Percentiles rank a stretch among this genome's conserved stretches.
Evolutionary conservation across 192 early-diverging fungal genomes (phyloP).

Genomic region (Glomus cerebriforme): DNA sequence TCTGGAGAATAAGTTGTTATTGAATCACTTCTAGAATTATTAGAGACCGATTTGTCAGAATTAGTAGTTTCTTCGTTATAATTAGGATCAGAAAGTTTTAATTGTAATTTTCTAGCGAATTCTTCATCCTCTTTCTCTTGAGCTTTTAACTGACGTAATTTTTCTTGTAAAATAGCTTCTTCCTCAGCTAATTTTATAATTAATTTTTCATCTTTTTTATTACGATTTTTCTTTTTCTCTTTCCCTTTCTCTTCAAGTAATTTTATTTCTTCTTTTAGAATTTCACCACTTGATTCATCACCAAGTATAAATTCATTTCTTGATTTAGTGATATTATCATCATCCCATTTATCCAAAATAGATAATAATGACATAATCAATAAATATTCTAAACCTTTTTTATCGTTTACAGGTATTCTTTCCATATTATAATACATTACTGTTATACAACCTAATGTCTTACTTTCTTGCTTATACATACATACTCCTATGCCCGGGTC

Average conservation of each 20-base stretch:
- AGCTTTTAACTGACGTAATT: background rate
- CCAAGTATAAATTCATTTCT: slow-evolving; percentile 6
- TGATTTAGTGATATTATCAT: background rate
- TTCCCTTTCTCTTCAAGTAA: background rate
- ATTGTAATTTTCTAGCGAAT: slow-evolving; percentile 10
- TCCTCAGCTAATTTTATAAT: background rate
- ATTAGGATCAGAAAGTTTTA: background rate
- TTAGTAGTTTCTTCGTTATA: background rate
- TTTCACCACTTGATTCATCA: background rate
- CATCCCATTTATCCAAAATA: slow-evolving; percentile 29
- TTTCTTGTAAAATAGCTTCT: background rate
- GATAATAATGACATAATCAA: slow-evolving; percentile 18
- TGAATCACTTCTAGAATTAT: background rate
- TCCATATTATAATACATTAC: slow-evolving; percentile 29
- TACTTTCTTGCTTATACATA: slow-evolving; percentile 8
- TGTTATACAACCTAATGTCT: background rate
- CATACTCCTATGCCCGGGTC: slow-evolving; percentile 17
- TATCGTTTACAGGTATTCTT: slow-evolving; percentile 10
- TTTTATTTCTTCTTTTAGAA: background rate
- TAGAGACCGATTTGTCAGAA: background rate
- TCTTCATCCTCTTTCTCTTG: slow-evolving; percentile 31
- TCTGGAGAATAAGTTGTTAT: background rate
- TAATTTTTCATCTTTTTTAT: slow-evolving; percentile 1
- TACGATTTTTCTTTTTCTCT: background rate
- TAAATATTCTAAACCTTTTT: slow-evolving; percentile 19